These are phyloP conservation scores for Ustilago trichophora DNA, from an alignment of 1,284 basidiomycete species.

Conservation along the genomic window DNA sequence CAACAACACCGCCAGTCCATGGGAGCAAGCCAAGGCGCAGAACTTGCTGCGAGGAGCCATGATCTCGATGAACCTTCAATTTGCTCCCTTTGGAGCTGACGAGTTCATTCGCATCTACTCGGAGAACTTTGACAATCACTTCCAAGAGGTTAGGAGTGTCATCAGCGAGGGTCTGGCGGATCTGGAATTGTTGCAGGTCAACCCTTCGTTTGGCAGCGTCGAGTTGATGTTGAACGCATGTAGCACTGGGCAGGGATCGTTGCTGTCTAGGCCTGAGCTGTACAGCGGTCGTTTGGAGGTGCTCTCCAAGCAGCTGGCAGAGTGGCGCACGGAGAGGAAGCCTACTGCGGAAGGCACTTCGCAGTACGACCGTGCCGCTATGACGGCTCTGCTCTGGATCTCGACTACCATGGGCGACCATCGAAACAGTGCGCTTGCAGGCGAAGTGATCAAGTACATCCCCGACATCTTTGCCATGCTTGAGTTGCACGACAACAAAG, in stretches of 20 bases:
- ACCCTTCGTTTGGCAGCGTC: constrained; percentile 78
- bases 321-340: constrained; percentile 63
- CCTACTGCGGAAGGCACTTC: constrained; percentile 67
- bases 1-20: constrained; percentile 43
- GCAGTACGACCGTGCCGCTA: constrained; percentile 60
- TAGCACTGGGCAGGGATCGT: constrained; percentile 70
- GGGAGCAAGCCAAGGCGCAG: constrained; percentile 69
- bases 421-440: constrained; percentile 54
- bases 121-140: constrained; percentile 62
- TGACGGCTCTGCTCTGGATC: constrained; percentile 61
- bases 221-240: constrained; percentile 76
- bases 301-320: constrained; percentile 59
- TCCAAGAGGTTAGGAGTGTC: constrained; percentile 67
- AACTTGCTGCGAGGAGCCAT: constrained; percentile 67
- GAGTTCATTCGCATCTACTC: constrained; percentile 59
- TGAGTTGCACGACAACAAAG: constrained; percentile 64
- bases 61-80: constrained; percentile 48
- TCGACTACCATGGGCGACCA: constrained; percentile 62
- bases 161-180: constrained; percentile 67
- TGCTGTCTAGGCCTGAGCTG: constrained; percentile 70
- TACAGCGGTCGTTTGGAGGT: constrained; percentile 70
- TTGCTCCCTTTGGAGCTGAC: constrained; percentile 44
- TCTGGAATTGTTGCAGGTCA: constrained; percentile 68
- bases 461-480: constrained; percentile 63
- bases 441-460: constrained; percentile 57